These are phyloP conservation scores for Penicillium verrucosum DNA, from an alignment of 2,329 filamentous ascomycete genomes.

Conservation along the genomic window DNA sequence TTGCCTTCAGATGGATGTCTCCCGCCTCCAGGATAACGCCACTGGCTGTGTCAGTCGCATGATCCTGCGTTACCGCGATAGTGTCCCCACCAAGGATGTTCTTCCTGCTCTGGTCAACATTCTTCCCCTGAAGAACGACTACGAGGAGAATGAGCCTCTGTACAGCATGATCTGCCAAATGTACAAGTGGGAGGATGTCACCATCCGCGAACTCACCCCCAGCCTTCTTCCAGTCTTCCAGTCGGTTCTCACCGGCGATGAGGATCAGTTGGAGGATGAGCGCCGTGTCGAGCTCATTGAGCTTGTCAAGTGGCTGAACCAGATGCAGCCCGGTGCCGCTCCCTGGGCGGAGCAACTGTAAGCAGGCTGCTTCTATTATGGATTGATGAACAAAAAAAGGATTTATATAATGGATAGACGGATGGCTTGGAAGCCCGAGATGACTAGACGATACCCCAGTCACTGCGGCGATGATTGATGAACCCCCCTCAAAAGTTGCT, in stretches of 20 bases:
- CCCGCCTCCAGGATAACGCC: constrained; percentile 86
- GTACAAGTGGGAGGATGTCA: constrained; percentile 53
- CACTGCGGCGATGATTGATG: constrained; percentile 31
- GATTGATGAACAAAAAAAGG: constrained; percentile 14
- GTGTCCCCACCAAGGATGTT: constrained; percentile 74
- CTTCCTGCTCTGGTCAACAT: constrained; percentile 75
- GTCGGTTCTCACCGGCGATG: constrained; percentile 44
- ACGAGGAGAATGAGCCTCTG: constrained; percentile 91
- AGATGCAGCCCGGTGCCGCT: constrained; percentile 41
- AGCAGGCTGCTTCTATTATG: constrained; percentile 19
- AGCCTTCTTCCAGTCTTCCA: constrained; percentile 48
- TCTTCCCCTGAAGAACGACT: constrained; percentile 88
- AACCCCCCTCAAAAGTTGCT: constrained; percentile 26
- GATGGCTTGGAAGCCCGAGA: constrained; percentile 25
- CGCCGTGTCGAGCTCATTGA: constrained; percentile 46
- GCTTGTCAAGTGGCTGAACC: constrained; percentile 49
- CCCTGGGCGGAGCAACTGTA: constrained; percentile 41
- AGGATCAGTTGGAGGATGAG: constrained; percentile 49
- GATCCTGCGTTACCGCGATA: constrained; percentile 84
- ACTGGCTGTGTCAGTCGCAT: constrained; percentile 87
- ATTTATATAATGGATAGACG: constrained; percentile 30
- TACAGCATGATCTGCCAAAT: constrained; percentile 87
- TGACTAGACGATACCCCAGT: constrained; percentile 35
- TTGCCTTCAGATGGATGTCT: constrained; percentile 71
- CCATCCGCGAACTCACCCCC: constrained; percentile 46